Evolutionary conservation across 805 yeast genomes (phyloP).

Genomic region (Wickerhamomyces alni): DNA sequence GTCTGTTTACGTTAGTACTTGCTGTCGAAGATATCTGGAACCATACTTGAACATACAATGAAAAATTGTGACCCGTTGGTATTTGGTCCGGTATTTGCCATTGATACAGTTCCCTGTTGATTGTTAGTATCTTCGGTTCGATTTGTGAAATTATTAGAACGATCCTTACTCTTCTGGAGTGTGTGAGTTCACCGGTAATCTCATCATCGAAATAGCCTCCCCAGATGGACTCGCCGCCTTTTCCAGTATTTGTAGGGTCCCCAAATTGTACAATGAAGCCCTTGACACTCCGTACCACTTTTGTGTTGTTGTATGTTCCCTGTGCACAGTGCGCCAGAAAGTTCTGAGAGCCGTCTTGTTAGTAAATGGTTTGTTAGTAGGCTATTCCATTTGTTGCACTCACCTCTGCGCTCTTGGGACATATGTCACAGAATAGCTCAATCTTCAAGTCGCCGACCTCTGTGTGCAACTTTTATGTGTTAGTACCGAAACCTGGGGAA

Average conservation of each 20-base stretch:
- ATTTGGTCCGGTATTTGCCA: slow-evolving; percentile 67
- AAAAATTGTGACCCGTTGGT: slow-evolving; percentile 68
- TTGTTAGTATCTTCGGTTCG: no score
- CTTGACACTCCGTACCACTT: slow-evolving; percentile 66
- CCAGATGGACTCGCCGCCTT: slow-evolving; percentile 78
- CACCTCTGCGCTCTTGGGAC: slow-evolving; percentile 34
- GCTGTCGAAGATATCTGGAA: no score
- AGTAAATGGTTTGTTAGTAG: background rate
- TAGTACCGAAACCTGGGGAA: slow-evolving; percentile 1
- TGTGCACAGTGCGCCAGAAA: slow-evolving; percentile 40
- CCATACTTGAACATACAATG: slow-evolving; percentile 36
- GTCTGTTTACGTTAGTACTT: slow-evolving; percentile 33
- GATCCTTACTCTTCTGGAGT: slow-evolving; percentile 70
- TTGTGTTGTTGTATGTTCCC: slow-evolving; percentile 41
- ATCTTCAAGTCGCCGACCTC: slow-evolving; percentile 33
- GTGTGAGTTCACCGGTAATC: slow-evolving; percentile 56
- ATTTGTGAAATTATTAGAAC: no score
- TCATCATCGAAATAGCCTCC: slow-evolving; percentile 80
- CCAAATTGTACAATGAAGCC: slow-evolving; percentile 84
- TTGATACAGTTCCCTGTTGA: slow-evolving; percentile 50
- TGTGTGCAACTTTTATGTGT: slow-evolving; percentile 27
- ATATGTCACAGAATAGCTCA: slow-evolving; percentile 32
- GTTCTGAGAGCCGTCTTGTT: slow-evolving; percentile 21
- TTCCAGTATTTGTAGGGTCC: slow-evolving; percentile 69
- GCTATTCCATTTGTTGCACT: slow-evolving; percentile 4